A percentile compares a stretch with the other conserved stretches of the same genome.
phyloP scores from a whole-genome alignment of 495 filamentous ascomycete genomes.

The Hypoxylon lienhwacheense region DNA sequence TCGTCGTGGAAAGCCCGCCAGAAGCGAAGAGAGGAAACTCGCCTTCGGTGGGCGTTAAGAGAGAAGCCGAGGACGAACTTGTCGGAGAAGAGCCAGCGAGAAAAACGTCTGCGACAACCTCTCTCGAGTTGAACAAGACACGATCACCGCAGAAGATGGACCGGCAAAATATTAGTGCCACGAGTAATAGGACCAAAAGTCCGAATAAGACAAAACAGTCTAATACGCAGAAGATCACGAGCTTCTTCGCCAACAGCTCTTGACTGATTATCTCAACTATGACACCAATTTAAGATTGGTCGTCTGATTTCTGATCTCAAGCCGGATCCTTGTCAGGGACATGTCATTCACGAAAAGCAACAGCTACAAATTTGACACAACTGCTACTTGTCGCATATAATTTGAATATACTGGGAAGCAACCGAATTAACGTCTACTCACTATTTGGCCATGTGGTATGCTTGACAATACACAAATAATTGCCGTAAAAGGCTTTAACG shows the following conservation, averaged over 20 bases:
- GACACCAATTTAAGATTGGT: not conserved
- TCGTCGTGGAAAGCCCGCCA: slow-evolving; percentile 27
- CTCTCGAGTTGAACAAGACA: slow-evolving; percentile 21
- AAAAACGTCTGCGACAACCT: slow-evolving; percentile 46
- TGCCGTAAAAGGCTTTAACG: too few species aligned
- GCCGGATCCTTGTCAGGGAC: too few species aligned
- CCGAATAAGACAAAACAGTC: slow-evolving; percentile 53
- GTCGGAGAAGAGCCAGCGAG: slow-evolving; percentile 48
- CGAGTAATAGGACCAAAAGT: slow-evolving; percentile 40
- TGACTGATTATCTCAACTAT: slow-evolving; percentile 37
- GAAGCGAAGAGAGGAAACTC: slow-evolving; percentile 23
- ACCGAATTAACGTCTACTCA: too few species aligned
- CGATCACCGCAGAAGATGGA: slow-evolving; percentile 19
- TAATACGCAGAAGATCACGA: slow-evolving; percentile 80
- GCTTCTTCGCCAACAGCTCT: slow-evolving; percentile 70
- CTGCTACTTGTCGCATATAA: too few species aligned
- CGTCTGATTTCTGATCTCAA: not conserved
- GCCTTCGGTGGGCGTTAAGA: slow-evolving; percentile 52
- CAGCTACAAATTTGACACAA: too few species aligned
- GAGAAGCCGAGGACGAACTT: slow-evolving; percentile 52
- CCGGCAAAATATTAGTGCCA: slow-evolving; percentile 36
- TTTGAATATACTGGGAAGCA: too few species aligned
- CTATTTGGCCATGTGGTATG: too few species aligned
- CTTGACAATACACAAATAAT: too few species aligned
- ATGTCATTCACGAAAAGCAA: too few species aligned